Base-by-base conservation (phyloP, 305 asterid species). In the Fraxinus sp. region DNA sequence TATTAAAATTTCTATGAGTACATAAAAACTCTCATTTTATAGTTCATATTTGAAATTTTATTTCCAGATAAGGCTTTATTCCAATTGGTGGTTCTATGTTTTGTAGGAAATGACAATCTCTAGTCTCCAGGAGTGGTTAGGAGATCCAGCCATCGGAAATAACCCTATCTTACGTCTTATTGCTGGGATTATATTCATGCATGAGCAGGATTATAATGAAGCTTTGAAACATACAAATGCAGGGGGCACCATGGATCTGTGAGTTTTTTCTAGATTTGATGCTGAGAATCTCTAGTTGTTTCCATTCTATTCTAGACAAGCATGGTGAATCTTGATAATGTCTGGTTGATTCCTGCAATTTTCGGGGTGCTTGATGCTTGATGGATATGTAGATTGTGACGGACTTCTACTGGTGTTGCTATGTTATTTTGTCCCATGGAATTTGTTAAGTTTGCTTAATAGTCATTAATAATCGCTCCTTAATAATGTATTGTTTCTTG, bases 211-310 rank as follows among this genome's bases (percentile, higher is more conserved):
- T 86, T 96, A 91, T 80, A 91, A 89, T 78, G 98, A 96, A 91
- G 99, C 98, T 82, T 83, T 96, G 85, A 96, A 94, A 86, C 91
- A 93, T 81, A 96, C 98, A 81, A 84, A 93, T 89, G 88, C 93
- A 80, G 99, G 98, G 72, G 98, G 97, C 77, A 92, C 97, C 44
- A 92, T 96, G 98, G 98, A 96, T 81, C 80, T 96, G 99, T 94
- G 86, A 92, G 99, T 89, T 80, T 77, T 70, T 74, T 79, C 30
- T 78, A 32, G 11, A 78, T 59, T 77, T 59, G 35, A 44, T 86
- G 62, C 28, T 81, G 66, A 76, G 14, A 37, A 16, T 73, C 68
- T 44, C 57, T 62, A 80, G 57, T 71, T 71, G 28, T 46, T 39
- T 79, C 44, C 7, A 46, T 46, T 80, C 44, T 30, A 59, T 80